phyloP scores from a whole-genome alignment of 768 basidiomycete genomes.

The Lentinus brumalis region DNA sequence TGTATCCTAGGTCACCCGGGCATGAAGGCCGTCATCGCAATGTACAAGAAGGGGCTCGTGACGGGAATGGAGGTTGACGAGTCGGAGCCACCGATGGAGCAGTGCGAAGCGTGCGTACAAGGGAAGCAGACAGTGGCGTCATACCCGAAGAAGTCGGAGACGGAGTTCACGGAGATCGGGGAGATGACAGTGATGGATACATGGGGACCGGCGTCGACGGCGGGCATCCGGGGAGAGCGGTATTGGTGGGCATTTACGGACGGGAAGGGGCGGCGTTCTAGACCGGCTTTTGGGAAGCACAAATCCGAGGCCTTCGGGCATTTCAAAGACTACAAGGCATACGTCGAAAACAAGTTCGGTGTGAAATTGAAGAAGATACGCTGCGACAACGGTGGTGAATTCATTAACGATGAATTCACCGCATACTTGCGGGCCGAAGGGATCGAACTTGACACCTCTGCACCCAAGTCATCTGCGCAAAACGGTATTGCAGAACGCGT shows the following conservation, averaged over 20 bases:
- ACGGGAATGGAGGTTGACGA: conserved; percentile 16
- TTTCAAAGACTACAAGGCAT: conserved; percentile 3
- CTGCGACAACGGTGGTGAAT: conserved; percentile 31
- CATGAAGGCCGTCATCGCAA: conserved; percentile 2
- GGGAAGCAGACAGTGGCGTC: conserved; percentile 23
- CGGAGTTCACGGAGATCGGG: neutral
- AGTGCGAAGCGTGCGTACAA: conserved; percentile 26
- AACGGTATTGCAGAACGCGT: conserved; percentile 29
- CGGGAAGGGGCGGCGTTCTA: conserved; percentile 15
- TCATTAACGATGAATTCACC: conserved; percentile 1
- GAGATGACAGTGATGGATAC: conserved; percentile 18
- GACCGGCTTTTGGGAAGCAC: neutral
- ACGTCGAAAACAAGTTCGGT: neutral
- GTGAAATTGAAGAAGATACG: conserved; percentile 21
- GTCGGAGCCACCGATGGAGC: neutral
- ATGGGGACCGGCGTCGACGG: conserved; percentile 20
- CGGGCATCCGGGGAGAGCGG: conserved; percentile 8
- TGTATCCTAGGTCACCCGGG: conserved; percentile 18
- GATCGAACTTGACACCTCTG: conserved; percentile 23
- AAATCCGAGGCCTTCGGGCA: conserved; percentile 2
- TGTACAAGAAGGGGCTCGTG: conserved; percentile 15
- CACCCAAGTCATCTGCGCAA: conserved; percentile 23
- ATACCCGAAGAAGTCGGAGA: conserved; percentile 14
- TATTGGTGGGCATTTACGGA: conserved; percentile 29
- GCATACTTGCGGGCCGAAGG: conserved; percentile 16